Evolutionary conservation across 2,329 filamentous ascomycete species (phyloP), one percentile per base, ranked within the genome.

Genomic region (Lecanoromycetidae sp.): DNA sequence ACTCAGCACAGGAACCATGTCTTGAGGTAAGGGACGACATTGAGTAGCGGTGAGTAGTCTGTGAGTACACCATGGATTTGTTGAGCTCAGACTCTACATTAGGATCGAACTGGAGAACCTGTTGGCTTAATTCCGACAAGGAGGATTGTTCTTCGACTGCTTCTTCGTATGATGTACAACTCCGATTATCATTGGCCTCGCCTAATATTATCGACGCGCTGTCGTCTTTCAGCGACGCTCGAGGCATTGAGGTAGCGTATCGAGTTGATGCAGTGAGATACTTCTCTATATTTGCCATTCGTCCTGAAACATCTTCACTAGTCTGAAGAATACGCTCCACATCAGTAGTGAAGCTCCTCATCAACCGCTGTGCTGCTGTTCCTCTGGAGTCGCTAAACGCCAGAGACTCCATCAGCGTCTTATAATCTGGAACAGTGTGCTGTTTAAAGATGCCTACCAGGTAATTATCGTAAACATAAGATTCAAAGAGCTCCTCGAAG

Each of bases 381-480:
- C 26, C 35, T 5, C 38, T 4, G 20, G 44, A 22, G n/a, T 15
- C 30, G 27, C 44, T 46, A 32, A 20, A 37, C 17, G 6, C 4
- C n/a, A n/a, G 13, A 27, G n/a, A n/a, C n/a, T 36, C 7, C 7
- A 12, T 35, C 9, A 26, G n/a, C n/a, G 12, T 12, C 9, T 26
- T 23, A 27, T 9, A 17, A 13, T 6, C 13, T 6, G 4, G 20
- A 26, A 12, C 17, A 41, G 4, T 29, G 15, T 6, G 12, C 15
- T 15, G 15, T 19, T 6, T 3, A 27, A 12, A n/a, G 32, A n/a
- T 19, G n/a, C 34, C 22, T 39, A 46, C 44, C 44, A 46, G n/a
- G 44, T 46, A 23, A 46, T 17, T 20, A 38, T 46, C 1, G 34
- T 37, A 15, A 46, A 38, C 22, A 46, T 37, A 20, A 46, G 8